phyloP scores from a whole-genome alignment of 1,284 basidiomycete genomes.

The Lentinus polychrous region DNA sequence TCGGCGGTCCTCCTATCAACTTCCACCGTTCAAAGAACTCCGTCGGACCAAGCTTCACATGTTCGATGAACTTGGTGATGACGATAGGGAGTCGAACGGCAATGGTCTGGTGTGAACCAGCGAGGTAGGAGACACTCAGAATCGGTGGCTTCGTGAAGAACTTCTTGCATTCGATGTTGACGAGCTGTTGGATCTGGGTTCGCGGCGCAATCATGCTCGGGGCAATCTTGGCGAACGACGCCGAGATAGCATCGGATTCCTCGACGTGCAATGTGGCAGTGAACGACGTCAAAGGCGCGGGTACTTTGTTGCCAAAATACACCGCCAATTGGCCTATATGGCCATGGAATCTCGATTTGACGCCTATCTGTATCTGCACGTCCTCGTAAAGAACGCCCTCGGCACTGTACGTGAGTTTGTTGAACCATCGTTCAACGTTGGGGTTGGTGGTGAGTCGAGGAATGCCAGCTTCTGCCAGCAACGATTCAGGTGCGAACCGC shows the following conservation, averaged over 20 bases:
- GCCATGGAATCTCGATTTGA: conserved; percentile 95
- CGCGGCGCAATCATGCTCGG: conserved; percentile 73
- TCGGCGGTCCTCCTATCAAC: conserved; percentile 88
- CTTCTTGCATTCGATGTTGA: conserved; percentile 93
- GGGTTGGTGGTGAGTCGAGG: conserved; percentile 55
- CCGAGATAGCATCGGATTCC: conserved; percentile 69
- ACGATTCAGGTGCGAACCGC: conserved; percentile 10
- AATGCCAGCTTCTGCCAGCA: conserved; percentile 24
- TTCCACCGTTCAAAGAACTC: conserved; percentile 99
- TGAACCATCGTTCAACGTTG: conserved; percentile 84
- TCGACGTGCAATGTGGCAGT: conserved; percentile 75
- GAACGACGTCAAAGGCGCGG: conserved; percentile 82
- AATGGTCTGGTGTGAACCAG: conserved; percentile 85
- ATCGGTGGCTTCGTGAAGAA: conserved; percentile 75
- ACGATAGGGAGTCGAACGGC: conserved; percentile 83
- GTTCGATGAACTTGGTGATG: conserved; percentile 90
- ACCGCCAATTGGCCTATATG: conserved; percentile 88
- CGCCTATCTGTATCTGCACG: conserved; percentile 88
- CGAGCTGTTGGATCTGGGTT: conserved; percentile 87
- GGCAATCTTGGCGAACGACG: conserved; percentile 86
- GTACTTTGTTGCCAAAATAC: conserved; percentile 95
- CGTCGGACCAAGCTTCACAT: conserved; percentile 73
- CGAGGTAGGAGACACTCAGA: conserved; percentile 87
- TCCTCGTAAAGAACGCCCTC: conserved; percentile 98
- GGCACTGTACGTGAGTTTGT: conserved; percentile 71